A percentile compares a stretch with the other conserved stretches of the same genome.
Conservation (phyloP, 2,329 filamentous ascomycete species). For the Apiospora aurea region DNA sequence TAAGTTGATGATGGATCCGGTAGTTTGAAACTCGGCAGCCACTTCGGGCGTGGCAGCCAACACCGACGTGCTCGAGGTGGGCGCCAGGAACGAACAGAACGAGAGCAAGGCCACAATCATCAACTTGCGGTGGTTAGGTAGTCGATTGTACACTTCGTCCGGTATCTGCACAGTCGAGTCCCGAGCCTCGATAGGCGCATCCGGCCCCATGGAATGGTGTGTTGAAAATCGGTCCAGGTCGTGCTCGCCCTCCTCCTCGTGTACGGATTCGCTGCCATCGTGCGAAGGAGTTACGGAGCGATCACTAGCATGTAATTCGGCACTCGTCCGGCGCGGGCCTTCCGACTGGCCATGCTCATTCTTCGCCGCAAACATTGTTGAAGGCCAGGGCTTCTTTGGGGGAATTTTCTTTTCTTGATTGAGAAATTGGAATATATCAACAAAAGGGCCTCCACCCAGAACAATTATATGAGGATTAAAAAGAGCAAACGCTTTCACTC, state of each 20-base stretch:
- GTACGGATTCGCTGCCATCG: constrained; percentile 31
- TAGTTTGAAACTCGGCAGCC: constrained; percentile 68
- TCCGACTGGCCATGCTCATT: not conserved
- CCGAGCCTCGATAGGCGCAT: constrained; percentile 40
- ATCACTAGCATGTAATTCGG: constrained; percentile 21
- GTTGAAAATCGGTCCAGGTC: constrained; percentile 40
- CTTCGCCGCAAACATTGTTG: constrained; percentile 24
- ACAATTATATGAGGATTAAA: not conserved
- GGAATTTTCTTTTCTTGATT: not conserved
- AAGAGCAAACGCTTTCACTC: not conserved
- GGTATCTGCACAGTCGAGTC: constrained; percentile 47
- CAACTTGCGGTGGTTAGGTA: constrained; percentile 67
- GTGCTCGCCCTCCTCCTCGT: constrained; percentile 26
- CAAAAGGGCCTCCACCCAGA: not conserved
- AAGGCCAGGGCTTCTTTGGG: not conserved
- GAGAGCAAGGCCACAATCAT: constrained; percentile 74
- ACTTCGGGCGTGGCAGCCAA: constrained; percentile 79
- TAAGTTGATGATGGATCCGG: constrained; percentile 73
- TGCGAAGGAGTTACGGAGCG: constrained; percentile 22
- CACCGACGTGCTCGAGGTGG: constrained; percentile 76
- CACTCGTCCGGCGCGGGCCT: constrained; percentile 16
- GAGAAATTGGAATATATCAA: not conserved
- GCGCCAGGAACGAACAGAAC: constrained; percentile 78
- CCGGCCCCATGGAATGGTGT: constrained; percentile 39
- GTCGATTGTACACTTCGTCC: constrained; percentile 69